Evolutionary conservation across 352 stramenopile species (phyloP).

Genomic region (Globisporangium spinosum): DNA sequence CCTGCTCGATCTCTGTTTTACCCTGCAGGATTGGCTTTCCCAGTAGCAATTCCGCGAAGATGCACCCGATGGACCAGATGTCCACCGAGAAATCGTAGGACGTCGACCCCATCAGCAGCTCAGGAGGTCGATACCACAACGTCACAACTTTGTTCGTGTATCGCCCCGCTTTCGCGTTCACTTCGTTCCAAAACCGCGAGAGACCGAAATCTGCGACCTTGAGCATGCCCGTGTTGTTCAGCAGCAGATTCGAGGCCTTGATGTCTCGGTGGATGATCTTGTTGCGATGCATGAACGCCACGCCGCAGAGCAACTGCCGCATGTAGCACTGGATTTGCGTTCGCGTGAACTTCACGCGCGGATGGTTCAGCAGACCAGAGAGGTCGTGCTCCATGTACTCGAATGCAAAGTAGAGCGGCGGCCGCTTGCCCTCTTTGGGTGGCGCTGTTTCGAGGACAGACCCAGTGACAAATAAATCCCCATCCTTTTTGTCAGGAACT

Average conservation of each 20-base stretch:
- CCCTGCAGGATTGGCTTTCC: conserved; percentile 80
- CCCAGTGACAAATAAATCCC: conserved; percentile 7
- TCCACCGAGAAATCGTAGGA: conserved; percentile 92
- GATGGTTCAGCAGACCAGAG: conserved; percentile 78
- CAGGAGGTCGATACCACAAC: conserved; percentile 92
- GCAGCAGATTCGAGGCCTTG: conserved; percentile 80
- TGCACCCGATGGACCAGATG: conserved; percentile 93
- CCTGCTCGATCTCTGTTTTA: conserved; percentile 81
- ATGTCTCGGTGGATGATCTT: conserved; percentile 88
- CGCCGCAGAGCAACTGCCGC: conserved; percentile 72
- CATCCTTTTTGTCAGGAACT: not conserved
- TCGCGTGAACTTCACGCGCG: conserved; percentile 74
- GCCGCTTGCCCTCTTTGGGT: conserved; percentile 78
- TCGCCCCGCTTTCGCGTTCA: conserved; percentile 73
- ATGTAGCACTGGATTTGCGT: conserved; percentile 89
- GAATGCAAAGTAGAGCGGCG: conserved; percentile 84
- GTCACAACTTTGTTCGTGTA: conserved; percentile 96
- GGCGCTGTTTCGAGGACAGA: conserved; percentile 32
- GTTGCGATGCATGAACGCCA: conserved; percentile 87
- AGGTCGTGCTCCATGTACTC: conserved; percentile 88
- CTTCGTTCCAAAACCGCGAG: conserved; percentile 83
- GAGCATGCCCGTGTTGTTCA: conserved; percentile 83
- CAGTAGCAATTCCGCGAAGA: conserved; percentile 79
- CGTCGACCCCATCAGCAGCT: conserved; percentile 91
- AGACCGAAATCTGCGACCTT: conserved; percentile 85